Conservation (phyloP, 441 rosid genomes). For the Syzygium syzygioides region DNA sequence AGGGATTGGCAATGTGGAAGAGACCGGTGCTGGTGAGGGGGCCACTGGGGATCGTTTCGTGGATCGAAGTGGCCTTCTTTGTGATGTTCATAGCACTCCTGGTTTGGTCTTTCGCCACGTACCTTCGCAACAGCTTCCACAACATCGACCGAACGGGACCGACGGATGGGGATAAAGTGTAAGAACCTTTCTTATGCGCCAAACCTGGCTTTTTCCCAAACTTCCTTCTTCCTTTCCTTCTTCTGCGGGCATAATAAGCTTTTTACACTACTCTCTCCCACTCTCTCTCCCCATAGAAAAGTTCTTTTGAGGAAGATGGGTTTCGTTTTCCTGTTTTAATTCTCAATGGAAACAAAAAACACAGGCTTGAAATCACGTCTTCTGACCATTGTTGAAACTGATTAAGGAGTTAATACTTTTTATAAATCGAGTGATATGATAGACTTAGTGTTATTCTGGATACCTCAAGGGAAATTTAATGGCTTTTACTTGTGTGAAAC, state of each 20-base stretch:
- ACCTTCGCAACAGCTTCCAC: conserved; percentile 24
- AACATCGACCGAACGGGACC: conserved; percentile 20
- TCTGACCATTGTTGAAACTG: neutral
- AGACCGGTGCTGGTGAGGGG: conserved; percentile 53
- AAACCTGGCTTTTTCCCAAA: neutral
- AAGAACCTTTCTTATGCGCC: conserved; percentile 4
- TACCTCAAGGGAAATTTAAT: neutral
- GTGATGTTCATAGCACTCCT: conserved; percentile 49
- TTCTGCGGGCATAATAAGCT: no score
- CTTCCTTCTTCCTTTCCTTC: conserved; percentile 3
- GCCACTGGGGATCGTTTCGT: conserved; percentile 59
- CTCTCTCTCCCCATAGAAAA: neutral
- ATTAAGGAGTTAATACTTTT: neutral
- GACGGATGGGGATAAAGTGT: conserved; percentile 24
- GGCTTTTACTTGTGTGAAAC: neutral
- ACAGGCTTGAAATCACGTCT: neutral
- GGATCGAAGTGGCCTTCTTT: conserved; percentile 40
- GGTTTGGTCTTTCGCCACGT: conserved; percentile 41
- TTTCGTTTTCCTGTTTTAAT: neutral
- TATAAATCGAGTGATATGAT: neutral
- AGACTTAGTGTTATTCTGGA: neutral
- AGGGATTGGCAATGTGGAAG: conserved; percentile 22
- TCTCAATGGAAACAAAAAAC: neutral
- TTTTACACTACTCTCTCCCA: neutral
- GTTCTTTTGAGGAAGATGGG: neutral